Conservation (phyloP, 2,329 filamentous ascomycete species). For the Pseudogymnoascus sp. region DNA sequence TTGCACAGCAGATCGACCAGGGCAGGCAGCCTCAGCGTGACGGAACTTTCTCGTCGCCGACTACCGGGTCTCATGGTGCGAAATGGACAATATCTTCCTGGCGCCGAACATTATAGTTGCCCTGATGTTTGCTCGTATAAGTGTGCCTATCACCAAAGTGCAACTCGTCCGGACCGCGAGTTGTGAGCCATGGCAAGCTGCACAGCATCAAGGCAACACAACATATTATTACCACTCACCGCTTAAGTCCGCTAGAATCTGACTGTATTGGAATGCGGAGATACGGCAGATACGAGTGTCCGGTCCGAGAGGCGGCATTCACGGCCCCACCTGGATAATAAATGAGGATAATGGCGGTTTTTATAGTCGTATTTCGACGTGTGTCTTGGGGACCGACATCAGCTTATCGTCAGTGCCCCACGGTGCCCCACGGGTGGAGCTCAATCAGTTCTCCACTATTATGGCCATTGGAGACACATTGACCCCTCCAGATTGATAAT, state of each 20-base stretch:
- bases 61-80: background rate
- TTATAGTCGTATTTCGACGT: background rate
- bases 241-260: background rate
- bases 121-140: background rate
- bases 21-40: background rate
- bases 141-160: background rate
- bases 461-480: background rate
- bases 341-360: background rate
- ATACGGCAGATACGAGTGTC: background rate
- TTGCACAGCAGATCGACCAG: background rate
- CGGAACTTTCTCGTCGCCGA: background rate
- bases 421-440: too few species aligned
- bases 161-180: background rate
- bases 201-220: background rate
- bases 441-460: constrained; percentile 6
- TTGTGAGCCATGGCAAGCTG: background rate
- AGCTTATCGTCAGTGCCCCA: background rate
- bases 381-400: background rate
- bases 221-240: background rate
- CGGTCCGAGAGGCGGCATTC: background rate
- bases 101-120: background rate
- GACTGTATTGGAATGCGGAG: background rate
- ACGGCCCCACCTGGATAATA: background rate
- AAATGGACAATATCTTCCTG: background rate
- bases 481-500: background rate